Conservation (phyloP, 2,329 filamentous ascomycete genomes). For the Pestalotiopsis sp. region DNA sequence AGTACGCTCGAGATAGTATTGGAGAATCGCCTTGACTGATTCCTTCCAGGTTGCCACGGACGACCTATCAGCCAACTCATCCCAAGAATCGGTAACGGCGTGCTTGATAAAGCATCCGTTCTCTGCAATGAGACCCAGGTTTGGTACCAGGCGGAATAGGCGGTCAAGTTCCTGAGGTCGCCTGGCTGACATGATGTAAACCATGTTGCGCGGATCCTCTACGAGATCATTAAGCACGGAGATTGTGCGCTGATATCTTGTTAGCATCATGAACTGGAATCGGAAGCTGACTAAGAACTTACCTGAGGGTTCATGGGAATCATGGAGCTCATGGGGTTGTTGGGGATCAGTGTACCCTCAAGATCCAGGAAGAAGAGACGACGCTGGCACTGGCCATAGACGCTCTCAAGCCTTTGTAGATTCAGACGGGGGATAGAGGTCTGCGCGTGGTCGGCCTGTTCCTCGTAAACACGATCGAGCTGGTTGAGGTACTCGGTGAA, state of each 20-base stretch:
- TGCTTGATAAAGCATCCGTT: slow-evolving; percentile 90
- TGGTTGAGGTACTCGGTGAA: slow-evolving; percentile 73
- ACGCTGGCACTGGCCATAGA: slow-evolving; percentile 66
- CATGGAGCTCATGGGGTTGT: slow-evolving; percentile 81
- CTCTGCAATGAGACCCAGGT: slow-evolving; percentile 88
- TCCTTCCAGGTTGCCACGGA: slow-evolving; percentile 79
- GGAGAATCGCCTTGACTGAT: slow-evolving; percentile 78
- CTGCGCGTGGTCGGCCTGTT: slow-evolving; percentile 83
- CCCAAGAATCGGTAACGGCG: slow-evolving; percentile 70
- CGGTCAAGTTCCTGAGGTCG: slow-evolving; percentile 86
- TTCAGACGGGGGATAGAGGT: slow-evolving; percentile 86
- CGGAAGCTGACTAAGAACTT: slow-evolving; percentile 19
- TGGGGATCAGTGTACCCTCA: slow-evolving; percentile 87
- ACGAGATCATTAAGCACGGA: slow-evolving; percentile 82
- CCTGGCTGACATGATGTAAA: slow-evolving; percentile 93
- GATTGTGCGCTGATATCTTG: slow-evolving; percentile 65
- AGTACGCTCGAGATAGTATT: slow-evolving; percentile 87
- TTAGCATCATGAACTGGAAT: slow-evolving; percentile 12
- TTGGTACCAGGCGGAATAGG: slow-evolving; percentile 80
- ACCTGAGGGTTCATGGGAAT: slow-evolving; percentile 79
- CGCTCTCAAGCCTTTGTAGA: slow-evolving; percentile 60
- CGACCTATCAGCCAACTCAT: slow-evolving; percentile 71
- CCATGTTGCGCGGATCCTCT: slow-evolving; percentile 76
- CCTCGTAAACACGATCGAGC: slow-evolving; percentile 75
- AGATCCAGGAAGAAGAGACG: slow-evolving; percentile 91